Evolutionary conservation across 495 filamentous ascomycete species (phyloP), one percentile per base, ranked within the genome.

Genomic region (Tuber magnatum): DNA sequence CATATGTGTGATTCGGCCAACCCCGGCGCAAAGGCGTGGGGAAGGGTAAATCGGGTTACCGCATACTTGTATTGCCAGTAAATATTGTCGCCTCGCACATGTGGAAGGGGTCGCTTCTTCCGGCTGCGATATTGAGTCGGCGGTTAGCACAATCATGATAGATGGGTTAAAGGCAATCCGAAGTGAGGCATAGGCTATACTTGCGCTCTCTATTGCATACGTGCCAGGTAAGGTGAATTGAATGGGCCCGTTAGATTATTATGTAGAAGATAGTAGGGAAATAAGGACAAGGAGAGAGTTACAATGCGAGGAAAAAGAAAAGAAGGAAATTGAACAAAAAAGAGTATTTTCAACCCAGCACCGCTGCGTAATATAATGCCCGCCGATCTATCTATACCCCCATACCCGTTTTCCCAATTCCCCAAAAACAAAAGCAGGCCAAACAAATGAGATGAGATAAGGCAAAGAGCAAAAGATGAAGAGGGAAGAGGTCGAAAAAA

Each of bases 391-490:
- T 65, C 28, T 65, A 65, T 65, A 35, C 56, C 56, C 28, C 56
- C 56, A 35, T 20, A 65, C 56, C 56, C 14, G 28, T 32, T 65
- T 65, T 65, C 28, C 56, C 28, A 35, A 65, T 65, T 35, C 28
- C 1, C 56, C 56, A 35, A 65, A 16, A 65, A 65, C 56, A 65
- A 65, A 65, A 65, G 32, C 56, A 65, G 56, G 56, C 56, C 56
- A 65, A 65, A 65, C 56, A 65, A 65, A 65, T 32, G 56, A 65
- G 56, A 65, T 65, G 56, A 65, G 56, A 65, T 32, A n/a, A 61
- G n/a, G 14, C 16, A 65, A 35, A 1, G 28, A 12, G n/a, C 28
- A 28, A 56, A 35, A 65, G 56, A 35, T 9, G 56, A 28, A 35
- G 28, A 65, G 28, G 5, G 56, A 35, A 35, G 28, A 65, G 14